A percentile compares a stretch with the other conserved stretches of the same genome.
Evolutionary conservation across 2,329 filamentous ascomycete species (phyloP).

Genomic region (Alternaria sp.): DNA sequence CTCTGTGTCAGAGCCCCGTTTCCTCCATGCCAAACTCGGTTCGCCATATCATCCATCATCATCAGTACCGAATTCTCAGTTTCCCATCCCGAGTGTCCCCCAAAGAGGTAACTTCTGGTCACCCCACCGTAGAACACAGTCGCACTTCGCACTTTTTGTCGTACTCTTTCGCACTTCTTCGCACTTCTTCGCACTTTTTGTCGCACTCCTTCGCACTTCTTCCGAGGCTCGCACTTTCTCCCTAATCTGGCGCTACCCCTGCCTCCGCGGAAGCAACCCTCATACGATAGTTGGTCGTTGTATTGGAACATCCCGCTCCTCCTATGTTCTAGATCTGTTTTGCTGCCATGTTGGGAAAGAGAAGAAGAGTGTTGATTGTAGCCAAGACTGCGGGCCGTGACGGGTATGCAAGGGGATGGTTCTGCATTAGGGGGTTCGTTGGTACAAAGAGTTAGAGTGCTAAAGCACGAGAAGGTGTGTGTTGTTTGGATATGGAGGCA

Average conservation of each 20-base stretch:
- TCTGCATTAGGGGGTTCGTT: not conserved
- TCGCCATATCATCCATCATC: not conserved
- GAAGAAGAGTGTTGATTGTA: not conserved
- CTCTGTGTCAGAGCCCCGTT: not conserved
- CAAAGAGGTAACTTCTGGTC: not conserved
- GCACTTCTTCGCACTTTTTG: not conserved
- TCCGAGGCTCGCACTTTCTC: not conserved
- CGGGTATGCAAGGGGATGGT: not conserved
- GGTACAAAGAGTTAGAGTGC: not conserved
- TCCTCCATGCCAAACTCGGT: not conserved
- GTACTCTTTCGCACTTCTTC: too few species aligned
- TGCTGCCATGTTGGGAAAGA: not conserved
- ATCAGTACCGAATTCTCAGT: not conserved
- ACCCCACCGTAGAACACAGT: not conserved
- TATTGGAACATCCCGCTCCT: not conserved
- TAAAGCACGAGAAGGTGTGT: not conserved
- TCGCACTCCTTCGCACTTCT: not conserved
- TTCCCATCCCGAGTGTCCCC: not conserved
- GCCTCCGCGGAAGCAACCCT: not conserved
- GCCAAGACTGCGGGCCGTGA: not conserved
- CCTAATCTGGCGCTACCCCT: not conserved
- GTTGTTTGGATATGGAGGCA: too few species aligned
- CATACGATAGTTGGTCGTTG: not conserved
- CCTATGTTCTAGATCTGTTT: not conserved
- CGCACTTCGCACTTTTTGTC: not conserved